phyloP scores from a whole-genome alignment of 352 stramenopile species.

The Phytophthora tubulina region DNA sequence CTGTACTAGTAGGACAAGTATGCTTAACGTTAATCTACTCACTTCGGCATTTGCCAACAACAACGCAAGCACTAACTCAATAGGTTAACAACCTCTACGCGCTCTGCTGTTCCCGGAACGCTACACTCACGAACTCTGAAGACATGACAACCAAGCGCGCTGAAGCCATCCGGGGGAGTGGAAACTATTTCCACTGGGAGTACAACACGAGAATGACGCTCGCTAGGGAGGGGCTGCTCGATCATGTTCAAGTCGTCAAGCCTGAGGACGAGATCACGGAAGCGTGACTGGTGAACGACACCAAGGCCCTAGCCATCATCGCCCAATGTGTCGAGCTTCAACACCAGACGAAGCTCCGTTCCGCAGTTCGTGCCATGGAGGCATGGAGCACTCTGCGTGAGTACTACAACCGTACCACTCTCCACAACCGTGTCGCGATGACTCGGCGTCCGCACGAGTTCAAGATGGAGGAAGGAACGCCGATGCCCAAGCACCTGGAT shows the following conservation, averaged over 20 bases:
- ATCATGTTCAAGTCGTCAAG: background rate
- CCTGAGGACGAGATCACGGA: background rate
- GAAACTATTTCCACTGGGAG: background rate
- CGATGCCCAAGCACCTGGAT: background rate
- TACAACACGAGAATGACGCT: background rate
- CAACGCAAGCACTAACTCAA: background rate
- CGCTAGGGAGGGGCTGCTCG: background rate
- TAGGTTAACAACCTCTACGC: background rate
- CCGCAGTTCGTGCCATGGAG: background rate
- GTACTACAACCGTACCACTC: background rate
- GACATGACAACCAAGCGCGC: background rate
- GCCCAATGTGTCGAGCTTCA: background rate
- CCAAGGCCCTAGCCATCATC: background rate
- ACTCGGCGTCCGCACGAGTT: background rate
- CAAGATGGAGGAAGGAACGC: background rate
- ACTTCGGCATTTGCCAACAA: background rate
- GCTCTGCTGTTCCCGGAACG: background rate
- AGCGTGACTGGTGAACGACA: background rate
- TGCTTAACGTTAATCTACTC: background rate
- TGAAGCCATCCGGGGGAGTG: background rate
- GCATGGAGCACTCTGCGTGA: background rate
- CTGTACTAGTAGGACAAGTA: background rate
- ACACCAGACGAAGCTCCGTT: background rate
- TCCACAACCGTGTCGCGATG: background rate
- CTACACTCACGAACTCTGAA: background rate